phyloP scores from a whole-genome alignment of 2,329 filamentous ascomycete species.

The Penicillium occitanis region DNA sequence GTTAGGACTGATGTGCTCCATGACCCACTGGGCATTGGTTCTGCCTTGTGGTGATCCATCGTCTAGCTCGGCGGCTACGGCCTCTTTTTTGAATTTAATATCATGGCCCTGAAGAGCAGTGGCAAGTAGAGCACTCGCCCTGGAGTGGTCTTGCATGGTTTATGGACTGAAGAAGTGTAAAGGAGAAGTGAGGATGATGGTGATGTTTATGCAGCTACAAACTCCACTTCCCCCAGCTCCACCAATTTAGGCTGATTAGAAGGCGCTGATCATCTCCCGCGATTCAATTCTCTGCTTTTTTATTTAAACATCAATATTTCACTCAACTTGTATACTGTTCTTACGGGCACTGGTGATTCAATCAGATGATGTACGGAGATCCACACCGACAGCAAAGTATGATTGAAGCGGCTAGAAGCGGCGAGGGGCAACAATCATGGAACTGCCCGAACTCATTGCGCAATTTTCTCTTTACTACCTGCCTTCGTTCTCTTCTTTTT shows the following conservation, averaged over 20 bases:
- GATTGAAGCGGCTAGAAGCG: constrained; percentile 17
- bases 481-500: background rate
- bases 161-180: background rate
- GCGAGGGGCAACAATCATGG: constrained; percentile 13
- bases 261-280: no score
- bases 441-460: background rate
- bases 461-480: background rate
- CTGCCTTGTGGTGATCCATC: constrained; percentile 22
- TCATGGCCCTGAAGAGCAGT: constrained; percentile 33
- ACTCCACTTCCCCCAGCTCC: no score
- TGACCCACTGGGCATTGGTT: constrained; percentile 34
- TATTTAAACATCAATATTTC: no score
- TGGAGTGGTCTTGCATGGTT: constrained; percentile 23
- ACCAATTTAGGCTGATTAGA: no score
- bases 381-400: background rate
- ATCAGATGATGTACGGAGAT: constrained; percentile 6
- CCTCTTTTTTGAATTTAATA: constrained; percentile 31
- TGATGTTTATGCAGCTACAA: no score
- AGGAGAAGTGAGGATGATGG: no score
- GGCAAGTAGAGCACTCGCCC: constrained; percentile 24
- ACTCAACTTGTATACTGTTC: no score
- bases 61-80: constrained; percentile 31
- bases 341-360: background rate
- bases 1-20: constrained; percentile 33
- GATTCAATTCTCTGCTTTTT: no score